Base-by-base conservation (phyloP, 1,284 basidiomycete species). In the Ceratobasidium sp. region DNA sequence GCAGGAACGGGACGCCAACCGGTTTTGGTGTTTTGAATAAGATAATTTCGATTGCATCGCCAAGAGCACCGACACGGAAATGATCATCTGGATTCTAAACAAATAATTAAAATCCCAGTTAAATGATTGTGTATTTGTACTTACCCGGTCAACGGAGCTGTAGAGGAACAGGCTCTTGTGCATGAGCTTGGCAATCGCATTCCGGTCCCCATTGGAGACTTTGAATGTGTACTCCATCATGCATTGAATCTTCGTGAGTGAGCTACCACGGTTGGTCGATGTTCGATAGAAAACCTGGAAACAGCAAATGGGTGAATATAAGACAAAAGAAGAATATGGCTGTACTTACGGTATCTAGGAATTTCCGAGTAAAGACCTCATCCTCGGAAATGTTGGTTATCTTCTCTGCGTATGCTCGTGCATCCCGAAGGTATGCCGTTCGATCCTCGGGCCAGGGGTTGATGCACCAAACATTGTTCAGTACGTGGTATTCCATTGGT, bases 161-260 rank as follows among this genome's bases (percentile, higher is more conserved):
- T 62, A 62, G 6, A 62, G 59, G 59, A 62, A 62, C 38, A 35
- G 38, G 33, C 38, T 41, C 59, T 62, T 62, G 23, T 62, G 33
- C 59, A 62, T 62, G 30, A 62, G 59, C 59, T 62, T 33, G 38
- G 20, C 33, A 7, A 62, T 62, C 23, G 38, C 3, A 10, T n/a
- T n/a, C 59, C 38, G 16, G 38, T 62, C 33, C 7, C 59, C 33
- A 5, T 33, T 41, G 2, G 59, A 33, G 33, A 62, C 33, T 41
- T 41, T 41, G 20, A 62, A 62, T 35, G 33, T 33, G 20, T 62
- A n/a, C 59, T 62, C 59, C 59, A 62, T 62, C 59, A 62, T 62
- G 59, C 33, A 62, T 38, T 62, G 33, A 27, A 62, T 62, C 33
- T 62, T 62, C 23, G 59, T 4, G 20, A 62, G 59, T 5, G 33